Evolutionary conservation across 331 rosid genomes (phyloP).

Genomic region (Telfairia occidentalis): DNA sequence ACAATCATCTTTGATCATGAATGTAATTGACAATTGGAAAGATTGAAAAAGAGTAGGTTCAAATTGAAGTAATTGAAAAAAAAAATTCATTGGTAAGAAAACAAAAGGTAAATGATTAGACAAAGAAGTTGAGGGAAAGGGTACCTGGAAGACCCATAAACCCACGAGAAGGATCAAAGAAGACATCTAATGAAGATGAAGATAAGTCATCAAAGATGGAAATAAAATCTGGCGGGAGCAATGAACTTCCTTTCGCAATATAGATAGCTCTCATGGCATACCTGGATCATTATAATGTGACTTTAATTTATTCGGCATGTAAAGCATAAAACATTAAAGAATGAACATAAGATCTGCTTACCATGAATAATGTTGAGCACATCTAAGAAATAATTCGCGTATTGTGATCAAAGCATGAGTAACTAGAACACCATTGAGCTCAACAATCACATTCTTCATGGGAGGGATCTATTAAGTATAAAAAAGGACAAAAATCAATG

Average conservation of each 20-base stretch:
- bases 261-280: constrained; percentile 91
- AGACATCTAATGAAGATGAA: constrained; percentile 90
- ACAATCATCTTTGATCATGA: not conserved
- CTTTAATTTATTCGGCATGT: not conserved
- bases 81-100: not conserved
- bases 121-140: not conserved
- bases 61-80: not conserved
- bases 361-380: constrained; percentile 97
- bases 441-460: constrained; percentile 72
- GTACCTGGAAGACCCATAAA: constrained; percentile 74
- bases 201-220: constrained; percentile 90
- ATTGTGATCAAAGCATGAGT: constrained; percentile 86
- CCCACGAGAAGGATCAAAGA: constrained; percentile 88
- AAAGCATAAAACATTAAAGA: constrained; percentile 11
- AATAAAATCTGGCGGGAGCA: constrained; percentile 95
- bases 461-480: constrained; percentile 59
- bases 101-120: constrained; percentile 9
- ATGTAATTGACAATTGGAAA: not conserved
- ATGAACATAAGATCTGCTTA: constrained; percentile 20
- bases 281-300: constrained; percentile 43
- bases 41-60: not conserved
- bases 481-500: constrained; percentile 11
- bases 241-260: constrained; percentile 89
- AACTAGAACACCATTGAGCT: constrained; percentile 80
- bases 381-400: constrained; percentile 67